A percentile compares a stretch with the other conserved stretches of the same genome.
These are phyloP conservation scores for Talaromyces liani DNA, from an alignment of 495 filamentous ascomycete genomes.

Conservation along the genomic window DNA sequence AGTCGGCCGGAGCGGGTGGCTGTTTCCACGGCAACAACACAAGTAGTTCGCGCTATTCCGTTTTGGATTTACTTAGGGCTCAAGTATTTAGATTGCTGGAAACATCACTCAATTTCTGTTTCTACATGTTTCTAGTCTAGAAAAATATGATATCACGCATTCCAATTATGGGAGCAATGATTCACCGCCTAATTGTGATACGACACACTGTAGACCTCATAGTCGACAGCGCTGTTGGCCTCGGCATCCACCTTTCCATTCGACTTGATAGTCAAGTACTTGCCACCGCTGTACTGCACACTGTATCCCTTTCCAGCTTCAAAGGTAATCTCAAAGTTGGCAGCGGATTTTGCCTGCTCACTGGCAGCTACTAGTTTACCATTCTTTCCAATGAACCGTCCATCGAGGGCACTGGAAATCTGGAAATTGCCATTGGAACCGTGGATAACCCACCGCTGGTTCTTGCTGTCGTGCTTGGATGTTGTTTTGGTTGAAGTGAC, in stretches of 20 bases:
- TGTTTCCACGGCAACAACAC: neutral
- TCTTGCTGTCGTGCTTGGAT: slow-evolving; percentile 25
- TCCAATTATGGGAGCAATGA: neutral
- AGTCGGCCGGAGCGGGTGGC: neutral
- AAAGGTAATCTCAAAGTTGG: neutral
- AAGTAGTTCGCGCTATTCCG: neutral
- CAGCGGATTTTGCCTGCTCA: neutral
- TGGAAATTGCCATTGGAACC: slow-evolving; percentile 34
- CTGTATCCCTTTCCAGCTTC: slow-evolving; percentile 15
- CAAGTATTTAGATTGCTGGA: neutral
- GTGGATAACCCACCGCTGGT: slow-evolving; percentile 46
- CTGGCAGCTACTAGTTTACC: neutral
- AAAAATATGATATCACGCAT: neutral
- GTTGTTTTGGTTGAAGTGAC: slow-evolving; percentile 26
- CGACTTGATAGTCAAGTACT: slow-evolving; percentile 16
- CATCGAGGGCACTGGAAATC: slow-evolving; percentile 43
- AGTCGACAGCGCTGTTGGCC: slow-evolving; percentile 13
- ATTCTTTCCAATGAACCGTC: slow-evolving; percentile 20
- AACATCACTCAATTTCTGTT: neutral
- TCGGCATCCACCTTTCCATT: slow-evolving; percentile 17
- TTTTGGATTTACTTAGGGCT: neutral
- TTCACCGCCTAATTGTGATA: slow-evolving; percentile 25
- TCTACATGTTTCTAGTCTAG: neutral
- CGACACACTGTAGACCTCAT: slow-evolving; percentile 38
- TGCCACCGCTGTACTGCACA: slow-evolving; percentile 19